phyloP scores from a whole-genome alignment of 2,329 filamentous ascomycete genomes.

The Didymellaceae sp. region DNA sequence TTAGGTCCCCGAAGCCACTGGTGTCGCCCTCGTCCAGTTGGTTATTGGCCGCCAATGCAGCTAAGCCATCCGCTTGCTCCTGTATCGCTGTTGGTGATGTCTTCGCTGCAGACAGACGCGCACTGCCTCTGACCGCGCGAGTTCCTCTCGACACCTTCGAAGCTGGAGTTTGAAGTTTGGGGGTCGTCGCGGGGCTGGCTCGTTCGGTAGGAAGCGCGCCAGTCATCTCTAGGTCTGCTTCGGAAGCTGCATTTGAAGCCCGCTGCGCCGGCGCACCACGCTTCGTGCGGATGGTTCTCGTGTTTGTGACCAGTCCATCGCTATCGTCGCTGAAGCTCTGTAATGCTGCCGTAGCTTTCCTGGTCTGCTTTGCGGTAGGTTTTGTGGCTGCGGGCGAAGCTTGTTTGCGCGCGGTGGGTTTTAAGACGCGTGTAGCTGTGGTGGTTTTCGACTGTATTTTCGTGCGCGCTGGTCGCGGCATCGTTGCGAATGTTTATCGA shows the following conservation, averaged over 20 bases:
- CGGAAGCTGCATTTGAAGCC: slow-evolving; percentile 25
- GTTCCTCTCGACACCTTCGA: slow-evolving; percentile 26
- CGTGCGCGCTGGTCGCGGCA: slow-evolving; percentile 48
- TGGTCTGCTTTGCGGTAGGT: slow-evolving; percentile 24
- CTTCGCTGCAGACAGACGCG: slow-evolving; percentile 23
- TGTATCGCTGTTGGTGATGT: slow-evolving; percentile 16
- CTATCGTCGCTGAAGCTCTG: slow-evolving; percentile 46
- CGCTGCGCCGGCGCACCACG: slow-evolving; percentile 28
- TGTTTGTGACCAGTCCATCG: slow-evolving; percentile 44
- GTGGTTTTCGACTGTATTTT: slow-evolving; percentile 42
- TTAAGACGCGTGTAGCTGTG: slow-evolving; percentile 38
- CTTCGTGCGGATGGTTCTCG: slow-evolving; percentile 29
- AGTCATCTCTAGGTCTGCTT: slow-evolving; percentile 44
- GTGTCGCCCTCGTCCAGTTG: slow-evolving; percentile 29
- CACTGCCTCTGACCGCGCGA: slow-evolving; percentile 27
- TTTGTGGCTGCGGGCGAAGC: slow-evolving; percentile 23
- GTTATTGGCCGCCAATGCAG: slow-evolving; percentile 15
- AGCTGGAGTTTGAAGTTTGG: slow-evolving; percentile 31
- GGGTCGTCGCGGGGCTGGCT: slow-evolving; percentile 1
- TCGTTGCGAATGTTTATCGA: slow-evolving; percentile 21
- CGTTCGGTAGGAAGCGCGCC: slow-evolving; percentile 41
- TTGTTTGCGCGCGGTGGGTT: slow-evolving; percentile 32
- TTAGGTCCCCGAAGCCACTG: slow-evolving; percentile 43
- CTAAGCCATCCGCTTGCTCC: slow-evolving; percentile 7
- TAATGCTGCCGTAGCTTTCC: slow-evolving; percentile 20